Percentiles rank a stretch among this genome's conserved stretches.
These are phyloP conservation scores for Entrophospora sp. DNA, from an alignment of 192 early-diverging fungal genomes.

Conservation along the genomic window DNA sequence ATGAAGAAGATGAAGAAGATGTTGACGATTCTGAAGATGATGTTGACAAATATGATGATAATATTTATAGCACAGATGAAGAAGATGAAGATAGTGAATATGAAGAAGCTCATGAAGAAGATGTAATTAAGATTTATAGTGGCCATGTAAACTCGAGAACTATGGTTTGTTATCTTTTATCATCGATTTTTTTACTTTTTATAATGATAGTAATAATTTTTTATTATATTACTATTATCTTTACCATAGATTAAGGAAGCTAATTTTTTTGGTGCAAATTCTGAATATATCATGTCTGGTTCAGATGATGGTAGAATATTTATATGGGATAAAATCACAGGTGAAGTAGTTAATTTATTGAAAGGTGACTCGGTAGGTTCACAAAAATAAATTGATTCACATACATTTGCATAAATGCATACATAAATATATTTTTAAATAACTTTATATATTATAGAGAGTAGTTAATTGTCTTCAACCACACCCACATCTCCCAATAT, in stretches of 20 bases:
- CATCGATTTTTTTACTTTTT: not conserved
- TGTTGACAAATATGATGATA: slow-evolving; percentile 15
- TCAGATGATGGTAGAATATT: slow-evolving; percentile 67
- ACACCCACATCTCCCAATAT: slow-evolving; percentile 47
- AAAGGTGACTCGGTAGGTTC: slow-evolving; percentile 46
- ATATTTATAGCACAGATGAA: slow-evolving; percentile 14
- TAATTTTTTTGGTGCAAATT: slow-evolving; percentile 58
- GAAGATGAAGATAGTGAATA: slow-evolving; percentile 18
- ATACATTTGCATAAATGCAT: not conserved
- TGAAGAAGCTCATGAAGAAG: slow-evolving; percentile 7
- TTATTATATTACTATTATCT: not conserved
- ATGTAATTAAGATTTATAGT: slow-evolving; percentile 24
- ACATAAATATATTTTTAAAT: not conserved
- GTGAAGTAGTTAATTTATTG: slow-evolving; percentile 51
- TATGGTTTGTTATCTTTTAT: slow-evolving; percentile 21
- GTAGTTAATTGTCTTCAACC: slow-evolving; percentile 40
- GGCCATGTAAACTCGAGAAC: slow-evolving; percentile 35
- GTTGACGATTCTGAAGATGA: slow-evolving; percentile 19
- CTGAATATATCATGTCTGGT: slow-evolving; percentile 63
- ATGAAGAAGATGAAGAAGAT: not conserved
- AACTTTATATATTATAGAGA: slow-evolving; percentile 9
- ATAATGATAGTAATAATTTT: too few relatives aligned
- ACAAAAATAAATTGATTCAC: not conserved
- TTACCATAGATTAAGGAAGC: slow-evolving; percentile 58
- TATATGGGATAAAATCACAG: slow-evolving; percentile 56